Percentiles rank a stretch among this genome's conserved stretches.
Conservation (phyloP, 2,329 filamentous ascomycete species). For the Aureobasidium leucospermi region DNA sequence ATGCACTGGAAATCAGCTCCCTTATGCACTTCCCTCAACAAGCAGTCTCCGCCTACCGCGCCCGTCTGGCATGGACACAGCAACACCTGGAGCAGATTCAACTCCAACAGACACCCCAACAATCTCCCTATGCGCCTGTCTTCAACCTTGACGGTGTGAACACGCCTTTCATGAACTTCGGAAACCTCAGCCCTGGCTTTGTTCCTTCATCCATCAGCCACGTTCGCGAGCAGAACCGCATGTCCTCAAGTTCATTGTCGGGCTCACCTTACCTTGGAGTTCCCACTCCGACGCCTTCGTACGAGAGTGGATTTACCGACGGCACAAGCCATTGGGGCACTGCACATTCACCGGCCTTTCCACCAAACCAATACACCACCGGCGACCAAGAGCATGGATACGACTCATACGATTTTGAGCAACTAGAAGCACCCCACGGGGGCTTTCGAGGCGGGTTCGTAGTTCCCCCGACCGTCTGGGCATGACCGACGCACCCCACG, state of each 20-base stretch:
- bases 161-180: slow-evolving; percentile 30
- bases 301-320: slow-evolving; percentile 21
- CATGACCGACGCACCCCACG: slow-evolving; percentile 17
- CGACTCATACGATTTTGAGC: slow-evolving; percentile 11
- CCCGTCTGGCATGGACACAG: slow-evolving; percentile 31
- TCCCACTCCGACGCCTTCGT: slow-evolving; percentile 23
- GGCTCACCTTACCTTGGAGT: slow-evolving; percentile 38
- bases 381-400: slow-evolving; percentile 27
- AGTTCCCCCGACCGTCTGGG: slow-evolving; percentile 27
- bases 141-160: slow-evolving; percentile 34
- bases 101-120: slow-evolving; percentile 26
- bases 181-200: slow-evolving; percentile 44
- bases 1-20: slow-evolving; percentile 36
- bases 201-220: slow-evolving; percentile 34
- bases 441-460: slow-evolving; percentile 29
- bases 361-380: slow-evolving; percentile 27
- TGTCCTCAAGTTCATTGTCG: slow-evolving; percentile 24
- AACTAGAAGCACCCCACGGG: slow-evolving; percentile 10
- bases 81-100: slow-evolving; percentile 29
- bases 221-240: slow-evolving; percentile 17
- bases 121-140: slow-evolving; percentile 28
- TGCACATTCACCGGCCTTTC: slow-evolving; percentile 27
- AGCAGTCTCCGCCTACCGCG: slow-evolving; percentile 36
- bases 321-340: slow-evolving; percentile 27
- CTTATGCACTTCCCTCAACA: slow-evolving; percentile 41